phyloP scores from a whole-genome alignment of 192 early-diverging fungal genomes.

The Backusella macrospora region DNA sequence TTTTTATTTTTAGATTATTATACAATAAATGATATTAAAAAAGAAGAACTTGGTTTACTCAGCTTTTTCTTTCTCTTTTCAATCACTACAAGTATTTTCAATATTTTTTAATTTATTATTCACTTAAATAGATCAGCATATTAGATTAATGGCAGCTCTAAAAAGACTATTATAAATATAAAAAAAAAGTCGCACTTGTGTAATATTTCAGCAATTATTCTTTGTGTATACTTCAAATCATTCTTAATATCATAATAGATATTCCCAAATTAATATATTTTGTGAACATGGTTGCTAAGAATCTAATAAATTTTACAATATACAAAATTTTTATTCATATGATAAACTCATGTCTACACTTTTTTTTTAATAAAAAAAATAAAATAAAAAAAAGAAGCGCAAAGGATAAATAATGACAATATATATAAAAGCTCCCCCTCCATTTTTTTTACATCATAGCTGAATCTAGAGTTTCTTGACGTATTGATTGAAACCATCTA shows the following conservation, averaged over 20 bases:
- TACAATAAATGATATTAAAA: background rate
- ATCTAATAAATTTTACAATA: background rate
- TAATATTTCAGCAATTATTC: conserved; percentile 6
- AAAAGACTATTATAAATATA: background rate
- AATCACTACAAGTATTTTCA: background rate
- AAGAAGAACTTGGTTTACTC: background rate
- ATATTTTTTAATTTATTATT: too few relatives aligned
- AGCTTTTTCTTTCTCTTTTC: background rate
- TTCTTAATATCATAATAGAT: background rate
- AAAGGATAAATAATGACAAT: background rate
- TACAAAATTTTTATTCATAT: conserved; percentile 3
- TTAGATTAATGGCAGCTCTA: background rate
- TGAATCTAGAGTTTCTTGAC: background rate
- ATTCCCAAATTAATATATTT: background rate
- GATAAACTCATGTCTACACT: conserved; percentile 3
- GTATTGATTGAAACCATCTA: background rate
- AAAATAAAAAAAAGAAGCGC: background rate
- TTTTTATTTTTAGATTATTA: conserved; percentile 16
- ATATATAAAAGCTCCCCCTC: background rate
- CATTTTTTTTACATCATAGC: background rate
- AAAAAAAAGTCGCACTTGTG: background rate
- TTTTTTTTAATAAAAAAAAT: background rate
- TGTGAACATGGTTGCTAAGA: background rate
- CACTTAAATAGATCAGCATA: too few relatives aligned
- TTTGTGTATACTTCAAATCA: background rate